Percentiles rank a stretch among this genome's conserved stretches.
These are phyloP conservation scores for Huntiella moniliformis DNA, from an alignment of 2,329 filamentous ascomycete species.

Conservation along the genomic window DNA sequence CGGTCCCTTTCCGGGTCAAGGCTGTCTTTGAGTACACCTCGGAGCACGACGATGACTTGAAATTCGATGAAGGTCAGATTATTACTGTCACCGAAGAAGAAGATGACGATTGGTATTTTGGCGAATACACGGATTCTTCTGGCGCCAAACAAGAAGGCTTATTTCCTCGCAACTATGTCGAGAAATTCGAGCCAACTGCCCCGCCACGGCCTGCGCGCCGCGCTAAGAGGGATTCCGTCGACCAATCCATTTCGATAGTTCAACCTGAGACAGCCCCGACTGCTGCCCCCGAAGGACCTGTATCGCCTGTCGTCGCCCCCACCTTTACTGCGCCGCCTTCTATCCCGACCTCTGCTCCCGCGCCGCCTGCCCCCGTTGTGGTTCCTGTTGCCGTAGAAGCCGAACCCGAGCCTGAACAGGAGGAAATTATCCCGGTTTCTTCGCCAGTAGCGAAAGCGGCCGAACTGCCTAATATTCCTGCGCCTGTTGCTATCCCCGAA, in stretches of 20 bases:
- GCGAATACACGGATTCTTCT: slow-evolving; percentile 62
- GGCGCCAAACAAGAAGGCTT: slow-evolving; percentile 67
- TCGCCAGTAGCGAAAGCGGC: slow-evolving; percentile 11
- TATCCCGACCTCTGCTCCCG: slow-evolving; percentile 11
- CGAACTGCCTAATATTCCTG: slow-evolving; percentile 16
- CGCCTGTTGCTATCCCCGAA: slow-evolving; percentile 1
- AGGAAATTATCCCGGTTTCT: background rate
- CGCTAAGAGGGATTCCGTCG: slow-evolving; percentile 41
- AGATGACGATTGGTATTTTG: slow-evolving; percentile 83
- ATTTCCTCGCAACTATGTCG: slow-evolving; percentile 93
- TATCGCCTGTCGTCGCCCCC: background rate
- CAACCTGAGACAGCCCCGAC: slow-evolving; percentile 11
- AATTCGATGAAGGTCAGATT: slow-evolving; percentile 67
- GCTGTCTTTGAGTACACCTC: slow-evolving; percentile 89
- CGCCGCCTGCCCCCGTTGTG: slow-evolving; percentile 12
- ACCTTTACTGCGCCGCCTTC: slow-evolving; percentile 10
- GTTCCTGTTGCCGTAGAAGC: background rate
- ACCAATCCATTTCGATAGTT: slow-evolving; percentile 18
- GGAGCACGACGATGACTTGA: slow-evolving; percentile 84
- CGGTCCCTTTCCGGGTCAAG: slow-evolving; percentile 69
- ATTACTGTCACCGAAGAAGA: slow-evolving; percentile 88
- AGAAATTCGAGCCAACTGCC: slow-evolving; percentile 80
- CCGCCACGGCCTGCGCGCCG: slow-evolving; percentile 71
- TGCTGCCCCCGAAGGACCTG: slow-evolving; percentile 5
- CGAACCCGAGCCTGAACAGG: background rate